Percentiles rank a stretch among this genome's conserved stretches.
Evolutionary conservation across 2,329 filamentous ascomycete genomes (phyloP).

Genomic region (Coniochaeta sp.): DNA sequence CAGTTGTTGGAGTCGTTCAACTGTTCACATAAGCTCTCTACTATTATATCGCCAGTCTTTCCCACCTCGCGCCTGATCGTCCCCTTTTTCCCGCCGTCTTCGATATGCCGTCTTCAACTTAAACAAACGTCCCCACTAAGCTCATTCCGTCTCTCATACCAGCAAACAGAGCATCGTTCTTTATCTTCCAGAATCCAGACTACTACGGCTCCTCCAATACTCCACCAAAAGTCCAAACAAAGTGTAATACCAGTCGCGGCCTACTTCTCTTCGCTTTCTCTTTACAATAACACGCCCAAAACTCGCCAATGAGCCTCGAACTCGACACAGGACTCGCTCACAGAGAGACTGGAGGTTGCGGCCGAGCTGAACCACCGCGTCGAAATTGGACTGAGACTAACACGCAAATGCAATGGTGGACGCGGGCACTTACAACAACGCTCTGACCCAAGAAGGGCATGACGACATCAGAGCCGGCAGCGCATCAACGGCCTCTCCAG

Average conservation of each 20-base stretch:
- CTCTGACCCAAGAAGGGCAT: slow-evolving; percentile 5
- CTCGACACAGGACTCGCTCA: neutral
- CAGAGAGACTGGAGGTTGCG: neutral
- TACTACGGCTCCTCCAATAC: neutral
- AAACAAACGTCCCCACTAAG: neutral
- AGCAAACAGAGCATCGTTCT: neutral
- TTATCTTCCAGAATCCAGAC: neutral
- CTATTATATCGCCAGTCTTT: neutral
- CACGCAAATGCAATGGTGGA: neutral
- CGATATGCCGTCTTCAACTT: neutral
- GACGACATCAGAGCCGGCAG: slow-evolving; percentile 11
- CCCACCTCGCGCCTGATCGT: neutral
- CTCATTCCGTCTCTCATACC: neutral
- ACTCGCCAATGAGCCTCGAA: neutral
- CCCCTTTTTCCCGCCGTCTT: neutral
- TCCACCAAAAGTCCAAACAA: neutral
- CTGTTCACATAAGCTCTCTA: no score
- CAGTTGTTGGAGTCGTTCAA: no score
- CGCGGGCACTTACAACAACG: neutral
- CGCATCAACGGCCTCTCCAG: slow-evolving; percentile 2
- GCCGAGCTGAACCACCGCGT: neutral
- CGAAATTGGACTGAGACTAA: neutral
- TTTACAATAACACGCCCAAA: neutral
- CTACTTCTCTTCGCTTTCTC: neutral
- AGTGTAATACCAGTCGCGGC: neutral